A percentile compares a stretch with the other conserved stretches of the same genome.
phyloP scores from a whole-genome alignment of 1,284 basidiomycete species.

The Rhodotorula sp. region DNA sequence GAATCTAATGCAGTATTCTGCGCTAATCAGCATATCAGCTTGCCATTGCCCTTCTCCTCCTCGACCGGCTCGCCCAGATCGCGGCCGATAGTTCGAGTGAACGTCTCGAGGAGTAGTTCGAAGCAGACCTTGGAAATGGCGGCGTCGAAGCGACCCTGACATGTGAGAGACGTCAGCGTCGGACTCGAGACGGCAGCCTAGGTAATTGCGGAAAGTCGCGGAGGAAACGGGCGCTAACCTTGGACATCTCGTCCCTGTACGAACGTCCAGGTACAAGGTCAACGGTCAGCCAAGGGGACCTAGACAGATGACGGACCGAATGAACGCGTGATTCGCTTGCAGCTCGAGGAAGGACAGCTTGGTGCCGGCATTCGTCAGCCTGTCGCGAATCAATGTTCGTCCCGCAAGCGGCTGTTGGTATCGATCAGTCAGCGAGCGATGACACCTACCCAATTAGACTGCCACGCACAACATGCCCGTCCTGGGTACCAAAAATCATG shows the following conservation, averaged over 20 bases:
- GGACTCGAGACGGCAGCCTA: not conserved
- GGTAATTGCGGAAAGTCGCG: not conserved
- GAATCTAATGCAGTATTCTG: not conserved
- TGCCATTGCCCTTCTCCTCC: slow-evolving; percentile 22
- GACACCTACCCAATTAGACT: not conserved
- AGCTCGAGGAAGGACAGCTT: slow-evolving; percentile 57
- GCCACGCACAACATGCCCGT: slow-evolving; percentile 46
- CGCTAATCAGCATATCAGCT: slow-evolving; percentile 32
- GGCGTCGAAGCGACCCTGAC: slow-evolving; percentile 78
- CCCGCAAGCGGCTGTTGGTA: slow-evolving; percentile 81
- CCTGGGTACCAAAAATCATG: slow-evolving; percentile 92
- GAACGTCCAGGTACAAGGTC: no score
- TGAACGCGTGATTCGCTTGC: slow-evolving; percentile 88
- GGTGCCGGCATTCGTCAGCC: slow-evolving; percentile 61
- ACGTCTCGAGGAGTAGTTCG: slow-evolving; percentile 86
- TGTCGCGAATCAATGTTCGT: slow-evolving; percentile 74
- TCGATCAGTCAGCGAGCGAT: not conserved
- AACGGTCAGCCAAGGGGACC: no score
- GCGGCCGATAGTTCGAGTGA: slow-evolving; percentile 75
- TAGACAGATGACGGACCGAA: slow-evolving; percentile 53
- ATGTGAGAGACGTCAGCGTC: not conserved
- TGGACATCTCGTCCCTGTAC: slow-evolving; percentile 15
- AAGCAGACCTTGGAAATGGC: slow-evolving; percentile 74
- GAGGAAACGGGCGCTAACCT: not conserved
- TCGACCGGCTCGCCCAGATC: slow-evolving; percentile 61